phyloP scores from a whole-genome alignment of 345 rosid species.

The Erysimum cheiranthoides region DNA sequence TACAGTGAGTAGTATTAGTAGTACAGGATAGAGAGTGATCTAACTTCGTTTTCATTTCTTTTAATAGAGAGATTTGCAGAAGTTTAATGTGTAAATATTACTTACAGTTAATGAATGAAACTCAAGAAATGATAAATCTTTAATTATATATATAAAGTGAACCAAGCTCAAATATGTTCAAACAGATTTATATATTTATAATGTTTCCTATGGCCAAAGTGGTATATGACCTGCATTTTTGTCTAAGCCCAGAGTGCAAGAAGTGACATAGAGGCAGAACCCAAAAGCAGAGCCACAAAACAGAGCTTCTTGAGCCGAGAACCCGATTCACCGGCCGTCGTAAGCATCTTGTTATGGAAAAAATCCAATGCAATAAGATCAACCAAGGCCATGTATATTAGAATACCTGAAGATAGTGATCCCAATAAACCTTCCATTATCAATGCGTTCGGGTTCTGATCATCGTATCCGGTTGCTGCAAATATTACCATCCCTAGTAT shows the following conservation, averaged over 20 bases:
- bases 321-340: conserved; percentile 16
- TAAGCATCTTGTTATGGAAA: conserved; percentile 89
- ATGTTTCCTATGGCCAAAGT: conserved; percentile 4
- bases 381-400: conserved; percentile 93
- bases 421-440: conserved; percentile 91
- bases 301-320: conserved; percentile 82
- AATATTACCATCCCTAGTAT: conserved; percentile 83
- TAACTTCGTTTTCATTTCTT: conserved; percentile 23
- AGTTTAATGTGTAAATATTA: conserved; percentile 40
- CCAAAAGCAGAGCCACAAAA: conserved; percentile 65
- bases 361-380: conserved; percentile 89
- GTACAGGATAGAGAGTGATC: conserved; percentile 14
- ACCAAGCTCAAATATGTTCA: neutral
- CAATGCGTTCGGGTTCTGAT: conserved; percentile 73
- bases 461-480: conserved; percentile 79
- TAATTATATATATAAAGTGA: conserved; percentile 3
- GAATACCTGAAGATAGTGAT: conserved; percentile 81
- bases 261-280: conserved; percentile 87
- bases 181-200: conserved; percentile 9
- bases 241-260: conserved; percentile 93
- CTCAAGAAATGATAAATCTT: conserved; percentile 13
- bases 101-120: conserved; percentile 18
- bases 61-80: neutral
- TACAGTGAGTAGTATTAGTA: conserved; percentile 16
- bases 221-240: neutral